These are phyloP conservation scores for Rosa multiflora DNA, from an alignment of 306 rosid genomes.

Conservation along the genomic window DNA sequence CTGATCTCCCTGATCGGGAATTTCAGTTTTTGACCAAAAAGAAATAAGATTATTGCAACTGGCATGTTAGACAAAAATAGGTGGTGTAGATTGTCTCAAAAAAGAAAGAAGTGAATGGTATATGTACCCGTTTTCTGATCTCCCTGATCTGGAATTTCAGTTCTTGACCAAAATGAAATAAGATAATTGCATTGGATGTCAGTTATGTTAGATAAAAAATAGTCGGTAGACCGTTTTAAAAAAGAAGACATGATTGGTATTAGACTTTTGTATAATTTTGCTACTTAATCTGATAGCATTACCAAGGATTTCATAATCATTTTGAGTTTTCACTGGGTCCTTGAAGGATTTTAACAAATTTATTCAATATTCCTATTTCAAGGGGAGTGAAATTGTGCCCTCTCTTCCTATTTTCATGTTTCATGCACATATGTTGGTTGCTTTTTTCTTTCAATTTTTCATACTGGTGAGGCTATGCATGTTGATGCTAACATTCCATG, in stretches of 20 bases:
- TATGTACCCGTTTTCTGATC: background rate
- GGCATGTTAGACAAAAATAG: background rate
- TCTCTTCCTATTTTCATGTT: no score
- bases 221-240: background rate
- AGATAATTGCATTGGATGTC: background rate
- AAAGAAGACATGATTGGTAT: no score
- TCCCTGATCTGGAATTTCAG: background rate
- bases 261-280: no score
- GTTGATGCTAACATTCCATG: background rate
- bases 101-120: background rate
- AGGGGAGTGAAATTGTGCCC: no score
- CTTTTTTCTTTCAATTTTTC: no score
- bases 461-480: background rate
- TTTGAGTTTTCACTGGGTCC: background rate
- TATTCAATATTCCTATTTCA: background rate
- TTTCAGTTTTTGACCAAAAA: background rate
- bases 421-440: no score
- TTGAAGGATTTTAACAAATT: background rate
- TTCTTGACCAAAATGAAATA: background rate
- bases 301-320: background rate
- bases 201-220: background rate
- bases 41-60: background rate
- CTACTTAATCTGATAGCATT: background rate
- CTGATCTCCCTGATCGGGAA: background rate
- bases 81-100: background rate